Percentiles rank a stretch among this genome's conserved stretches.
Evolutionary conservation across 179 eudicot genomes (phyloP).

Genomic region (Sideroxylon spinosum): DNA sequence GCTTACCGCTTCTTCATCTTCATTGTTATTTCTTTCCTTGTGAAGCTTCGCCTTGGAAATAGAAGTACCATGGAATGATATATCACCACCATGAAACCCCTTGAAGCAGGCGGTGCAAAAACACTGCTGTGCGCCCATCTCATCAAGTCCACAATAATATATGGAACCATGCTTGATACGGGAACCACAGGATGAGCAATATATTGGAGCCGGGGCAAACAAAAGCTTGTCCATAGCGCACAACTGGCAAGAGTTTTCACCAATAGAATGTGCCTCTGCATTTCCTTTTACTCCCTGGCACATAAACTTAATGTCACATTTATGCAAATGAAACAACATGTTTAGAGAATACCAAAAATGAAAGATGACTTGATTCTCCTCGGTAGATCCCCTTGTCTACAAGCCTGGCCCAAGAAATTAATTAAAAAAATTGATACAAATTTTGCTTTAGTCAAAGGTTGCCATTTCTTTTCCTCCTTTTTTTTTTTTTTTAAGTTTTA

Average conservation of each 20-base stretch:
- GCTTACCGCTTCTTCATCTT: slow-evolving; percentile 68
- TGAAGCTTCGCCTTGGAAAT: slow-evolving; percentile 49
- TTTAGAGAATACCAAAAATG: neutral
- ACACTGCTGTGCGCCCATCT: slow-evolving; percentile 36
- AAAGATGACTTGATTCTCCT: neutral
- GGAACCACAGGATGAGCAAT: slow-evolving; percentile 57
- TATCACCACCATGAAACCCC: slow-evolving; percentile 40
- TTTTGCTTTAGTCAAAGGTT: no score
- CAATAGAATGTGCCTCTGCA: slow-evolving; percentile 20
- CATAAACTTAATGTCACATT: neutral
- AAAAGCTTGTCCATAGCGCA: slow-evolving; percentile 51
- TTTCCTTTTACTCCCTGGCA: slow-evolving; percentile 35
- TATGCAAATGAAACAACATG: neutral
- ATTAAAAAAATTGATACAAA: neutral
- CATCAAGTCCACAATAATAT: slow-evolving; percentile 48
- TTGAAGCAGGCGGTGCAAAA: slow-evolving; percentile 65
- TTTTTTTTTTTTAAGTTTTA: no score
- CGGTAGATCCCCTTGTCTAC: neutral
- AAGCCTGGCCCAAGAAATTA: neutral
- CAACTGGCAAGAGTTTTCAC: slow-evolving; percentile 63
- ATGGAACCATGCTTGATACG: slow-evolving; percentile 50
- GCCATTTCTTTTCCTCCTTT: no score
- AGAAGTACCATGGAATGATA: slow-evolving; percentile 39
- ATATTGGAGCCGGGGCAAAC: slow-evolving; percentile 60
- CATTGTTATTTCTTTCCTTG: slow-evolving; percentile 46